Conservation (phyloP, 371 early-diverging fungal species). For the Lichtheimia corymbifera region DNA sequence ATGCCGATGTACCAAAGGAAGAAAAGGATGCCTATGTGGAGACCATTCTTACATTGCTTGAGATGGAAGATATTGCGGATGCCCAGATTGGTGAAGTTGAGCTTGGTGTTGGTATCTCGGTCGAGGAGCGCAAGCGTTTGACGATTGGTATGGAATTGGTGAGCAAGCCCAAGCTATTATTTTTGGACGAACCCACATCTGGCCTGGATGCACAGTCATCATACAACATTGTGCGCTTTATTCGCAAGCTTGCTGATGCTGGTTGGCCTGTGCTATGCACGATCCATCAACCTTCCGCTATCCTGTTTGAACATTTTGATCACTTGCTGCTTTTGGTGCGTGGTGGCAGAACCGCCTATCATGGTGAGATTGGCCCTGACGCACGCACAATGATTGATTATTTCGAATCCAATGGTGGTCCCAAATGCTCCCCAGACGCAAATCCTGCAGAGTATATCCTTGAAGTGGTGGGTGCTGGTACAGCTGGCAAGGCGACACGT, state of each 20-base stretch:
- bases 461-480: slow-evolving; percentile 20
- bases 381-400: slow-evolving; percentile 57
- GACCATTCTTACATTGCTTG: slow-evolving; percentile 61
- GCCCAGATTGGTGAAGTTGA: slow-evolving; percentile 56
- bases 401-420: slow-evolving; percentile 63
- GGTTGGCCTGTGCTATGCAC: slow-evolving; percentile 66
- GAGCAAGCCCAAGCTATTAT: slow-evolving; percentile 69
- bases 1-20: slow-evolving; percentile 43
- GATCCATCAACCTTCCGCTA: slow-evolving; percentile 70
- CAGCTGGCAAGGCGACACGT: slow-evolving; percentile 33
- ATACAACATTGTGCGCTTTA: slow-evolving; percentile 67
- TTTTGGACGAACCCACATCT: slow-evolving; percentile 86
- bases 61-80: slow-evolving; percentile 60
- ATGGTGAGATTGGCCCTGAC: slow-evolving; percentile 63
- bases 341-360: slow-evolving; percentile 63
- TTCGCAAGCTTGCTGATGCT: slow-evolving; percentile 61
- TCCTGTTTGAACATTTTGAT: slow-evolving; percentile 69
- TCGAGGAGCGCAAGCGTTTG: slow-evolving; percentile 69
- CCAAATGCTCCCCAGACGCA: slow-evolving; percentile 50
- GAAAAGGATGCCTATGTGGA: slow-evolving; percentile 69
- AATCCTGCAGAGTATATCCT: slow-evolving; percentile 82
- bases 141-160: slow-evolving; percentile 77
- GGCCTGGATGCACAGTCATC: slow-evolving; percentile 70
- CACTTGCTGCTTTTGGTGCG: slow-evolving; percentile 68
- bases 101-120: slow-evolving; percentile 50